Evolutionary conservation across 2,329 filamentous ascomycete species (phyloP), one percentile per base, ranked within the genome.

Genomic region (Beauveria australis): DNA sequence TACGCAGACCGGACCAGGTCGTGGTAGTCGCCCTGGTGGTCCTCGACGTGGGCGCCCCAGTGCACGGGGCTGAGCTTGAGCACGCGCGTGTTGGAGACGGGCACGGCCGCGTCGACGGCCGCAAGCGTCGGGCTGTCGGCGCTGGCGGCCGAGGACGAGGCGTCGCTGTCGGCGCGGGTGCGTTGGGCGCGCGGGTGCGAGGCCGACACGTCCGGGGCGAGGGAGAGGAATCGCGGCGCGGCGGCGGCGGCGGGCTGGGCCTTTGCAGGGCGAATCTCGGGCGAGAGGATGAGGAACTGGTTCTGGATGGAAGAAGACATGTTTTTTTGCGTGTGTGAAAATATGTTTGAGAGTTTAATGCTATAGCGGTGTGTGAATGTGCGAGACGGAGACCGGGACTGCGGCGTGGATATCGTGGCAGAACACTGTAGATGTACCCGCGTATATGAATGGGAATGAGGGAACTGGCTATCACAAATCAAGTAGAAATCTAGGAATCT

Each of bases 31-130:
- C 74, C 77, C 74, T 82, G 79, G 75, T 82, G 75, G 60, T 80
- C 81, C 63, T 77, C 82, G 24, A 75, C 74, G 72, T 84, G 81
- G 76, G 82, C 83, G 65, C 84, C 84, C 73, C 78, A 85, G 78
- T 86, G 82, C 62, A 87, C 83, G 40, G 84, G 84, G 26, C 82
- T 81, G 61, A 88, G 81, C 77, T 85, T 86, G 66, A 88, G 79
- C 71, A 87, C 81, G 33, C 61, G 56, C 62, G 79, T 77, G 66
- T 75, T 73, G 64, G 75, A 70, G 61, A 65, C 68, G 66, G 61
- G 63, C 67, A 72, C 77, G 67, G 68, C 72, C 64, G 72, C 83
- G 81, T 69, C 81, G 78, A 66, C 60, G 57, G 71, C 60, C 49
- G 67, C 61, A 19, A 64, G 64, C 53, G 71, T 67, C 62, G 71